Conservation (phyloP, 192 early-diverging fungal species). For the Coemansia sp. region DNA sequence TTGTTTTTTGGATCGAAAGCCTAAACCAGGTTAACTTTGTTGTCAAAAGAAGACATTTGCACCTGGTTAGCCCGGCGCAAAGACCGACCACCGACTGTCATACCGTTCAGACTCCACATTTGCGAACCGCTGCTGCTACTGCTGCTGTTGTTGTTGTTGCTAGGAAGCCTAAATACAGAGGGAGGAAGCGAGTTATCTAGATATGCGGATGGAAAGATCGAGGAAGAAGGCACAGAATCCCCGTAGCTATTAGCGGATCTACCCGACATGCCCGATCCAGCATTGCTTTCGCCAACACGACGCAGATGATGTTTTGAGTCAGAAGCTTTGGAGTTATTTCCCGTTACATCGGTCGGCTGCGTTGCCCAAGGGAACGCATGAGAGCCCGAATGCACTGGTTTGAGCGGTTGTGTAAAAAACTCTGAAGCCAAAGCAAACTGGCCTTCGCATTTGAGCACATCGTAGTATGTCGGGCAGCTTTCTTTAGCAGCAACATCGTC, state of each 20-base stretch:
- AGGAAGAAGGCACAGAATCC: constrained; percentile 17
- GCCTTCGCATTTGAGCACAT: constrained; percentile 44
- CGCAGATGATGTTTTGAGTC: constrained; percentile 31
- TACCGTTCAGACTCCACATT: constrained; percentile 30
- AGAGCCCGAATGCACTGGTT: constrained; percentile 21
- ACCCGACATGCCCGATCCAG: background rate
- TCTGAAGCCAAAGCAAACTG: constrained; percentile 33
- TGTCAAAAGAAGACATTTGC: constrained; percentile 31
- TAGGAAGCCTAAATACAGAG: constrained; percentile 44
- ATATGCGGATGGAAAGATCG: constrained; percentile 15
- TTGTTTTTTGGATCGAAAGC: background rate
- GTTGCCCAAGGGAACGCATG: constrained; percentile 34
- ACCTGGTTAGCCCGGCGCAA: constrained; percentile 36
- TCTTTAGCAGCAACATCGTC: background rate
- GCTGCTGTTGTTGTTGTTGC: background rate
- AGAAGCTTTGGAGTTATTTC: background rate
- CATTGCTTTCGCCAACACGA: constrained; percentile 9
- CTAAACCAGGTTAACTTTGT: constrained; percentile 28
- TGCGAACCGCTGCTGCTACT: background rate
- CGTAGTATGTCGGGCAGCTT: constrained; percentile 43
- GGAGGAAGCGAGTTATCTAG: constrained; percentile 27
- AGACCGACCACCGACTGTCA: constrained; percentile 42
- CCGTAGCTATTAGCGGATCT: background rate
- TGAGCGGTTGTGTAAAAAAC: constrained; percentile 32
- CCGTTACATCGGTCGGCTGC: background rate